Conservation (phyloP, 2,329 filamentous ascomycete species). For the Fusarium nematophilum region DNA sequence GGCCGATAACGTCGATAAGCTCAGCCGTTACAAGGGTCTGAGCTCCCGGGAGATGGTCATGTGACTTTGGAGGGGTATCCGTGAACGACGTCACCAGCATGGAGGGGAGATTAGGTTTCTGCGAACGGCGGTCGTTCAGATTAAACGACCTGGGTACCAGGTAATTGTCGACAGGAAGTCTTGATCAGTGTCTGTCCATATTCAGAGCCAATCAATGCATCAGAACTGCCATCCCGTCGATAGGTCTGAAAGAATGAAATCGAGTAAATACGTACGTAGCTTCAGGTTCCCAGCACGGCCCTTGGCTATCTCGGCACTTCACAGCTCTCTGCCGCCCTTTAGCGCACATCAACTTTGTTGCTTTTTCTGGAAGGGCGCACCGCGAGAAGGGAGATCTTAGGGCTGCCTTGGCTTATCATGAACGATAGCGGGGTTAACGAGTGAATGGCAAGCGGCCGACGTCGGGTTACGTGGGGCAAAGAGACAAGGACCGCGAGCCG, state of each 20-base stretch:
- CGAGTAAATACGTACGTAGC: no score
- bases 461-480: conserved; percentile 45
- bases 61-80: conserved; percentile 33
- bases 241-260: no score
- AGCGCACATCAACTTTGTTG: neutral
- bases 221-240: no score
- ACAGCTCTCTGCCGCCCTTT: no score
- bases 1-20: conserved; percentile 43
- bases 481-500: conserved; percentile 31
- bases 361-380: conserved; percentile 7
- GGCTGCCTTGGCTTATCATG: neutral
- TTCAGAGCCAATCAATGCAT: no score
- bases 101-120: no score
- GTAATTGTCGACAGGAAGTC: neutral
- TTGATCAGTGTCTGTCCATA: no score
- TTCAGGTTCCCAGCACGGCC: no score
- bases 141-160: no score
- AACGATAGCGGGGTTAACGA: conserved; percentile 34
- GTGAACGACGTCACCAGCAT: conserved; percentile 29
- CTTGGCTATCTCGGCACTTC: neutral
- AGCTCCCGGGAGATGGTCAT: conserved; percentile 17
- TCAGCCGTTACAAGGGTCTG: neutral
- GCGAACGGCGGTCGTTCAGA: no score
- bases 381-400: neutral
- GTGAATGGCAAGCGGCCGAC: conserved; percentile 36